phyloP scores from a whole-genome alignment of 2,329 filamentous ascomycete genomes.

The Paracamarosporium sp. region DNA sequence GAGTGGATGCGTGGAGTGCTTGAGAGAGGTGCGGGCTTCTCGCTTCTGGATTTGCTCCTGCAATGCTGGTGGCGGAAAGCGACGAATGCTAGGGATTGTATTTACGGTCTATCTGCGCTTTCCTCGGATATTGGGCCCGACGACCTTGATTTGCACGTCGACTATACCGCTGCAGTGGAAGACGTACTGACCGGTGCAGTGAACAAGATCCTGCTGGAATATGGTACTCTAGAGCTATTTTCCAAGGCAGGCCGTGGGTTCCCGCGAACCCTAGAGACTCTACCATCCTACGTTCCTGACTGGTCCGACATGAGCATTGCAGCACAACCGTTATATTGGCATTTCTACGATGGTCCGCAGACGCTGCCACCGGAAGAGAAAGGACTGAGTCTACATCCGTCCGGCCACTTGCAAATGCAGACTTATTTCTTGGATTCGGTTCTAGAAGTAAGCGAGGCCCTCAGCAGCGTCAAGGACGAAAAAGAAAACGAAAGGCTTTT shows the following conservation, averaged over 20 bases:
- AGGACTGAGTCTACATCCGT: neutral
- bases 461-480: neutral
- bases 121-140: neutral
- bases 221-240: neutral
- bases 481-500: neutral
- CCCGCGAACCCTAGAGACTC: neutral
- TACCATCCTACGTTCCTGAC: neutral
- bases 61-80: neutral
- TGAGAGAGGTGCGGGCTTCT: neutral
- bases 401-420: neutral
- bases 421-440: neutral
- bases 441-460: neutral
- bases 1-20: neutral
- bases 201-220: neutral
- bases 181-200: neutral
- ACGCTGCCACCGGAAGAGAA: neutral
- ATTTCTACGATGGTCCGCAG: neutral
- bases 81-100: neutral
- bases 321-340: neutral
- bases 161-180: neutral
- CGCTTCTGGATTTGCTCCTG: neutral
- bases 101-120: neutral
- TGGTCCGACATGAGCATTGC: neutral
- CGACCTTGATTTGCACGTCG: neutral
- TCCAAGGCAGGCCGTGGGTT: neutral